Evolutionary conservation across 768 basidiomycete species (phyloP).

Genomic region (Fomitopsis serialis): DNA sequence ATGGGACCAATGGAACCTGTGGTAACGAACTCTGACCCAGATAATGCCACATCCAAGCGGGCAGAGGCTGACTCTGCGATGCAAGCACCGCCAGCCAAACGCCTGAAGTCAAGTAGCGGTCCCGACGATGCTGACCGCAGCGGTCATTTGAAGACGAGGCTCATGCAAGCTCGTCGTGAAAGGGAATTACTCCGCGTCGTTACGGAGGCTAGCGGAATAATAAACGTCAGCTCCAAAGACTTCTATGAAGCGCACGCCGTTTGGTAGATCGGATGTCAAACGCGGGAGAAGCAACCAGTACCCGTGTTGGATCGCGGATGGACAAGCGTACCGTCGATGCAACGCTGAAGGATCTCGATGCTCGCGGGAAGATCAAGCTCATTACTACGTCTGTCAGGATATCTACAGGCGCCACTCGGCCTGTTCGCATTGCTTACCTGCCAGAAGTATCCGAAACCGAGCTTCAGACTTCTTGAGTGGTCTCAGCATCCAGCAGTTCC

Average conservation of each 20-base stretch:
- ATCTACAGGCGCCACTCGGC: conserved; percentile 52
- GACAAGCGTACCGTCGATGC: conserved; percentile 69
- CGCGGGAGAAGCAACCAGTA: conserved; percentile 66
- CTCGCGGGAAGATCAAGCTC: conserved; percentile 62
- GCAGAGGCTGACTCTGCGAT: conserved; percentile 1
- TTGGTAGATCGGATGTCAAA: conserved; percentile 53
- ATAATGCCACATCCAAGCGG: no score
- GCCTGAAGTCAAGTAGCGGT: conserved; percentile 7
- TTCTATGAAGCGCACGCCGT: conserved; percentile 62
- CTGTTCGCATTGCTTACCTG: conserved; percentile 61
- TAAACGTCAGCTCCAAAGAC: conserved; percentile 61
- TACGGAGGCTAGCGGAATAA: conserved; percentile 61
- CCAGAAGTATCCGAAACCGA: conserved; percentile 48
- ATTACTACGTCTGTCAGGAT: conserved; percentile 60
- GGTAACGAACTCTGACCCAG: no score
- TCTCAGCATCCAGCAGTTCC: conserved; percentile 35
- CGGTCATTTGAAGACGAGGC: conserved; percentile 46
- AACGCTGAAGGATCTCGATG: conserved; percentile 58
- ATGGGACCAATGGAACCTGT: no score
- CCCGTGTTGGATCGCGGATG: conserved; percentile 58
- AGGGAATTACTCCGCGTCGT: conserved; percentile 71
- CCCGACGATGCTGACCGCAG: not conserved
- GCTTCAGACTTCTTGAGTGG: conserved; percentile 56
- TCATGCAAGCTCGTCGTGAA: conserved; percentile 75
- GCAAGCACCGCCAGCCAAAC: conserved; percentile 7